Conservation (phyloP, 345 rosid species). For the Conringia planisiliqua region DNA sequence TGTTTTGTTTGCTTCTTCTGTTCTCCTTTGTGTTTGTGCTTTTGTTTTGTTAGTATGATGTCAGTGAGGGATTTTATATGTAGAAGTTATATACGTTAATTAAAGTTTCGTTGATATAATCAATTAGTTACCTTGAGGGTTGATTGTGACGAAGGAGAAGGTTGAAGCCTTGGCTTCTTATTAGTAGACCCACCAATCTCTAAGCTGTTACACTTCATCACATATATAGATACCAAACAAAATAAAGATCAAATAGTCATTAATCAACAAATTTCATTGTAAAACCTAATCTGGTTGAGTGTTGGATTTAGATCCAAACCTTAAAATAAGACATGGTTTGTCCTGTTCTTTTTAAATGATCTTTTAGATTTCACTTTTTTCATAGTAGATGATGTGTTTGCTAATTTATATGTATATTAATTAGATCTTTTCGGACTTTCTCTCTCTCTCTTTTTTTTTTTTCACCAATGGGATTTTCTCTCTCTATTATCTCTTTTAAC, state of each 20-base stretch:
- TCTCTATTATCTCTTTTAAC: neutral
- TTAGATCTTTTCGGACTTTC: neutral
- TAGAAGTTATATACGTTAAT: slow-evolving; percentile 4
- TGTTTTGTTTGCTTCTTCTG: slow-evolving; percentile 35
- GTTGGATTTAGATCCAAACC: slow-evolving; percentile 19
- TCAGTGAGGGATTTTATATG: slow-evolving; percentile 19
- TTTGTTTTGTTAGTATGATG: slow-evolving; percentile 38
- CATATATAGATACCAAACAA: slow-evolving; percentile 7
- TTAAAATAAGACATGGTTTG: slow-evolving; percentile 10
- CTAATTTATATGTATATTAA: neutral
- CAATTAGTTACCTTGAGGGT: slow-evolving; percentile 63
- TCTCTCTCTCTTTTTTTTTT: neutral
- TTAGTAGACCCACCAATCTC: slow-evolving; percentile 62
- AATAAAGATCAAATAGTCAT: slow-evolving; percentile 2
- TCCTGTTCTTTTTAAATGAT: slow-evolving; percentile 5
- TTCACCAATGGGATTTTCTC: too few relatives aligned
- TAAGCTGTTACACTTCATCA: slow-evolving; percentile 66
- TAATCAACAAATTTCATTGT: neutral
- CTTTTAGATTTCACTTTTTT: slow-evolving; percentile 8
- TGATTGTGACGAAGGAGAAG: slow-evolving; percentile 65
- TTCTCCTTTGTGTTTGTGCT: slow-evolving; percentile 41
- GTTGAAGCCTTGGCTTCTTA: slow-evolving; percentile 91
- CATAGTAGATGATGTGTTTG: neutral
- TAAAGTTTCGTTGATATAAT: slow-evolving; percentile 1
- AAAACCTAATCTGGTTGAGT: neutral